Evolutionary conservation across 164 flowering plant species (phyloP), one percentile per base, ranked within the genome.

Genomic region (Vitis amurensis): DNA sequence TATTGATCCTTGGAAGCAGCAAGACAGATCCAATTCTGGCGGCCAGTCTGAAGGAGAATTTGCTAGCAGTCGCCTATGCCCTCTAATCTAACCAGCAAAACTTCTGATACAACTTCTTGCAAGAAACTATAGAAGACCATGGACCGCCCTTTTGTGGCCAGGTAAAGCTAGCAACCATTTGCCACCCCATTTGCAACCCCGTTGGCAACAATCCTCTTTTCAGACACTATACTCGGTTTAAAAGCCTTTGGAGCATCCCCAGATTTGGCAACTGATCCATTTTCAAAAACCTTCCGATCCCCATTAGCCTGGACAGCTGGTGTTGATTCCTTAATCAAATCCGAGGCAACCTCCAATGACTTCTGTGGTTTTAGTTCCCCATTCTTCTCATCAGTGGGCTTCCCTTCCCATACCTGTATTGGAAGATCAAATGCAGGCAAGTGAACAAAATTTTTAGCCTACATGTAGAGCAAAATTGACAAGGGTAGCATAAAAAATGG

Each of bases 321-420:
- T 12, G 66, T 17, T 31, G 82, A 19, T 23, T 83, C 87, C 68
- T 80, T 80, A 10, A 53, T 14, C 52, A 71, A 30, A 23, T 70
- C 79, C 0, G 82, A 59, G 8, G 69, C 71, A 62, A 29, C 77
- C n/a, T 85, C 92, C 15, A 63, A 17, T 16, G 88, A 52, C 59
- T 85, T 81, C 23, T 69, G 75, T 49, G 76, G 15, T 29, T 67
- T 73, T 12, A 69, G 13, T 59, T 83, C 80, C 9, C 64, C 82
- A 61, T 73, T 89, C 69, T 84, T 84, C 48, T 85, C 89, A 56
- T 79, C 80, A 14, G 69, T 9, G 0, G 74, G 68, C 74, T 87
- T 88, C 49, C 88, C 91, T 74, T 85, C 92, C 91, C 86, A 86
- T 1, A 79, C 84, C 92, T 88, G 82, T 50, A 69, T 13, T 30